Base-by-base conservation (phyloP, 768 basidiomycete genomes). In the Russula griseocarnosa region DNA sequence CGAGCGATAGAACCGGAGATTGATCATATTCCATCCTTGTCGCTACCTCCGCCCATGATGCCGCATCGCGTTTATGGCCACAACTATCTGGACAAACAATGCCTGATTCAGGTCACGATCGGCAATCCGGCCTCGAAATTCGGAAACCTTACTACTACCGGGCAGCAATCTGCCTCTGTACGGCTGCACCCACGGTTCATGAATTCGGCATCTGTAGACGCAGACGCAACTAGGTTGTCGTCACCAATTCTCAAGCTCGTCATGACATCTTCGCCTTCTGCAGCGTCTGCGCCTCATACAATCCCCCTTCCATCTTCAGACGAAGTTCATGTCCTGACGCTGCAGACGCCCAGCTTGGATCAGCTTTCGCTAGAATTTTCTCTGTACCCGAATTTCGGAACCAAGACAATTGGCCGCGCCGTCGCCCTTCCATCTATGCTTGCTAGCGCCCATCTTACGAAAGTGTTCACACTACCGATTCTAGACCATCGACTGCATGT, bases 1-100 rank as follows among this genome's bases (percentile, higher is more conserved):
- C 58, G 63, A 76, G 59, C 72, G 76, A 72, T 76, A 10, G 84
- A 92, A 71, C 77, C 82, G 40, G 92, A 98, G 65, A 86, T 91
- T 40, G 97, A 99, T 72, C 79, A 88, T 66, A 99, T 99, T 66
- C 97, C 97, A 18, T 88, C 89, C 1, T 79, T 99, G n/a, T 92
- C 90, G 22, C 82, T 99, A 20, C 97, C 97, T 2, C 97, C 97
- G 1, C 97, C 97, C 2, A 98, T 98, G 73, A 96, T 99, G 84
- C 94, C 97, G 32, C 93, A 98, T 73, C 86, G 94, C 58, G 90
- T 96, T 36, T 99, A 99, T 73, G 96, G 96, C 8, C 96, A 99
- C 77, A 96, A 92, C 71, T 94, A 91, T 74, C 81, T 99, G 57
- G 93, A 96, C 74, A 87, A 85, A 70, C 86, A 86, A 55, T 86